Evolutionary conservation across 176 grass and related monocot species (phyloP).

Genomic region (Triticum aestivum): IWGSC_CS_RefSeq_v2.1 NC_057809.1:61714777-61715276

Average conservation of each 20-base stretch:
- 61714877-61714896: too few relatives aligned
- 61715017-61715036: not conserved
- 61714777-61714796: not conserved
- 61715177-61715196: not conserved
- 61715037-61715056: not conserved
- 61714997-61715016: not conserved
- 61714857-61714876: not conserved
- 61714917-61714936: too few relatives aligned
- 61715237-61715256: not conserved
- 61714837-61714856: not conserved
- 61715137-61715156: not conserved
- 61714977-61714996: not conserved
- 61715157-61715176: not conserved
- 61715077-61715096: too few relatives aligned
- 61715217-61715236: not conserved
- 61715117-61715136: not conserved
- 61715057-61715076: not conserved
- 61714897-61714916: too few relatives aligned
- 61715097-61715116: not conserved
- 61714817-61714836: not conserved
- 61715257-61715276: conserved; percentile 75
- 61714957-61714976: not conserved
- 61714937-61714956: too few relatives aligned
- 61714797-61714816: not conserved
- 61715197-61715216: not conserved